Evolutionary conservation across 164 flowering plant species (phyloP).

Genomic region (Stephania cephalantha): DNA sequence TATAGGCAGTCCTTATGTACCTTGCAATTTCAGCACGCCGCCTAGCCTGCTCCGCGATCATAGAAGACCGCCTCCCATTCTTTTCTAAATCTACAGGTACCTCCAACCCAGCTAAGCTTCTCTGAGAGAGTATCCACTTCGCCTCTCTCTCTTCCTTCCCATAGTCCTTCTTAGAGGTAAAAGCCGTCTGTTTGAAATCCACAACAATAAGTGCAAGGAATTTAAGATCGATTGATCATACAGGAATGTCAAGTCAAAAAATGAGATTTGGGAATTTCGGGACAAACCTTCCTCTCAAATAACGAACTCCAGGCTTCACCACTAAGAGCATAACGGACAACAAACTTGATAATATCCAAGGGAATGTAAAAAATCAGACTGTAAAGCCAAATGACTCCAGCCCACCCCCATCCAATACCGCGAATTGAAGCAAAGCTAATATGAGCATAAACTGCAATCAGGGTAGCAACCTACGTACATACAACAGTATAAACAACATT

Average conservation of each 20-base stretch:
- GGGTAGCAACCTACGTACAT: conserved; percentile 55
- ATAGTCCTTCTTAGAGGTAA: conserved; percentile 67
- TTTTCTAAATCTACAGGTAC: conserved; percentile 38
- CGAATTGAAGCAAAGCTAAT: conserved; percentile 62
- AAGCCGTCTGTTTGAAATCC: conserved; percentile 53
- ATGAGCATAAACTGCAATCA: conserved; percentile 70
- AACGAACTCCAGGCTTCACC: conserved; percentile 86
- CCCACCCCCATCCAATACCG: conserved; percentile 92
- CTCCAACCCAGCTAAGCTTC: conserved; percentile 51
- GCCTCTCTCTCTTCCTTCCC: conserved; percentile 80
- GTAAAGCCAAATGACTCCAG: conserved; percentile 76
- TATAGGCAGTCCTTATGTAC: no score
- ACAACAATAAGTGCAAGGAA: background rate
- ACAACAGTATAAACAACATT: conserved; percentile 3
- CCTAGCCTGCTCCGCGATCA: conserved; percentile 71
- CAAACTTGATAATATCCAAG: conserved; percentile 67
- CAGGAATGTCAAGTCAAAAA: background rate
- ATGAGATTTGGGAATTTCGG: background rate
- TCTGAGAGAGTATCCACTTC: conserved; percentile 67
- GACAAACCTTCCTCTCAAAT: conserved; percentile 68
- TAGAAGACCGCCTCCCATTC: conserved; percentile 43
- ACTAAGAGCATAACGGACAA: conserved; percentile 61
- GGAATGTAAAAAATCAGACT: conserved; percentile 69
- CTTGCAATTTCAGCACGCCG: conserved; percentile 93
- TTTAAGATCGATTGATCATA: background rate